Evolutionary conservation across 495 filamentous ascomycete species (phyloP), one percentile per base, ranked within the genome.

Genomic region (Trypethelium eluteriae): DNA sequence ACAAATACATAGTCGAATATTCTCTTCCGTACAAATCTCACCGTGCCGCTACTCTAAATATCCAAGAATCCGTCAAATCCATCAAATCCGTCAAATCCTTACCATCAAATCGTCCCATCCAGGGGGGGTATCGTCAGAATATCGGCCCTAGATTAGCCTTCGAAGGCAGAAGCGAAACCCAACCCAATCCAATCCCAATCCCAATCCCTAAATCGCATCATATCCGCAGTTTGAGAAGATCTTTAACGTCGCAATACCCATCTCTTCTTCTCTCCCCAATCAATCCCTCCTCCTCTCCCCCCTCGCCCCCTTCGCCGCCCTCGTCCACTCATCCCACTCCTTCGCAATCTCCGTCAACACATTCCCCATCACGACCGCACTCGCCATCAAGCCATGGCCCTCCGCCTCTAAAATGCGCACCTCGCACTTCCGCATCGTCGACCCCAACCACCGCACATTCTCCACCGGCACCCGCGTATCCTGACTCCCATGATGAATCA

Each of bases 361-460:
- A 64, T 86, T 86, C 35, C 91, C 89, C 95, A 99, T 98, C 34
- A 99, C 93, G 18, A 78, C 77, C 7, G 94, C 93, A 63, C 89
- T 93, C 0, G 95, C 94, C 94, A 99, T 99, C 49, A 99, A 77
- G 0, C 95, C 95, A 72, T 99, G 94, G 3, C 92, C 92, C 75
- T 99, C 94, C 5, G 90, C 92, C 68, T 96, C 89, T 12, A 99
- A 80, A 5, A 98, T 84, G 11, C 94, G 81, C 18, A 99, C 92
- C 76, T 98, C 94, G 73, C 76, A 78, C 47, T 71, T 71, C 25
- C 72, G 65, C 94, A 98, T 98, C 46, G 87, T 92, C 74, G 92
- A 92, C 34, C 91, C 92, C 18, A 99, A 81, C 94, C 94, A 99
- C 65, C 86, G 83, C 34, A 96, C 90, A 75, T 98, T 99, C 47